phyloP scores from a whole-genome alignment of 1,284 basidiomycete species.

The Calocybe gambosa region DNA sequence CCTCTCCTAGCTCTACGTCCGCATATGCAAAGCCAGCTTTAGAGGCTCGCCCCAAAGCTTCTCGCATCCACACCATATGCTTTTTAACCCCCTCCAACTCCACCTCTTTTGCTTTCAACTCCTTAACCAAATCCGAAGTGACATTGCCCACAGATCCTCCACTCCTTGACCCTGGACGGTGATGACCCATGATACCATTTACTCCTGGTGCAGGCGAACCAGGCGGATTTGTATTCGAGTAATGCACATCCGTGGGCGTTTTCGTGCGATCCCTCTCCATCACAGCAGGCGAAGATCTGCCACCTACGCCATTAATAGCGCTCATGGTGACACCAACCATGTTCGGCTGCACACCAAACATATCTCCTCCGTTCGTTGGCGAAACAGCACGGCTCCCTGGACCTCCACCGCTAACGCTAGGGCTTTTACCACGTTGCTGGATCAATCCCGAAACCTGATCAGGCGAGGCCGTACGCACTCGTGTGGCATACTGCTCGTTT shows the following conservation, averaged over 20 bases:
- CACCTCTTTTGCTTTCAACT: conserved; percentile 74
- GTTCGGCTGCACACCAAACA: conserved; percentile 32
- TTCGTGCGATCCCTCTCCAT: conserved; percentile 38
- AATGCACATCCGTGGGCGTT: conserved; percentile 55
- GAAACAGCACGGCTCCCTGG: conserved; percentile 49
- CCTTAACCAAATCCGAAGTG: conserved; percentile 68
- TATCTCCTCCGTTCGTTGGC: conserved; percentile 31
- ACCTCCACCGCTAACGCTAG: conserved; percentile 27
- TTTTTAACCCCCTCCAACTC: conserved; percentile 77
- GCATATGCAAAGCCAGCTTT: conserved; percentile 79
- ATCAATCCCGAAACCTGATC: conserved; percentile 25
- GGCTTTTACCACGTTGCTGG: conserved; percentile 52
- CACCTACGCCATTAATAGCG: conserved; percentile 34
- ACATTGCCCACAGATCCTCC: conserved; percentile 62
- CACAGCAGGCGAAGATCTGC: conserved; percentile 29
- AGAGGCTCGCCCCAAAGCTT: conserved; percentile 72
- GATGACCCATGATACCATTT: conserved; percentile 37
- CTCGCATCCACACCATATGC: conserved; percentile 84
- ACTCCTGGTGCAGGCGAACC: conserved; percentile 53
- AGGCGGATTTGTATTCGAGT: conserved; percentile 34
- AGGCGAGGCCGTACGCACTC: conserved; percentile 51
- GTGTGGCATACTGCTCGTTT: conserved; percentile 28
- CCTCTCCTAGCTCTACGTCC: conserved; percentile 40
- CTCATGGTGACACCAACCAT: conserved; percentile 49
- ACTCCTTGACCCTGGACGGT: conserved; percentile 33